Evolutionary conservation across 352 stramenopile genomes (phyloP), one percentile per base, ranked within the genome.

Genomic region (Phytophthora quininea): DNA sequence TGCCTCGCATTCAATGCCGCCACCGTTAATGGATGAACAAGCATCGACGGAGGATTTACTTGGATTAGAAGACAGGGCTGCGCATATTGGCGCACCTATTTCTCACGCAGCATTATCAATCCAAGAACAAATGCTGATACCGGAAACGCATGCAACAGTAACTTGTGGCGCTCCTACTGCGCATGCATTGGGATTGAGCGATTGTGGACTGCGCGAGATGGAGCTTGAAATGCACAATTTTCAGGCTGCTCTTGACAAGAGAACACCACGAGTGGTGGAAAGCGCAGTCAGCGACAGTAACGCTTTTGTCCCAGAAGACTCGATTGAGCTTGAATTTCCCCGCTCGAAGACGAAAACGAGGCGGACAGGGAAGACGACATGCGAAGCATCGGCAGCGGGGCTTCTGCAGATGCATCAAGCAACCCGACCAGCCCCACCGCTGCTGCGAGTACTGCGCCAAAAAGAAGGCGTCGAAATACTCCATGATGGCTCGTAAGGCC

Each of bases 91-190:
- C n/a, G 43, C 38, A 0, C 2, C 61, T 24, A 62, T 62, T 67
- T 31, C 49, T 3, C 63, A 52, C 15, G 49, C 60, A 12, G 60
- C 58, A 0, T 46, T 72, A 29, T 78, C 77, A 3, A 57, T 80
- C 37, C 69, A 83, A 52, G 71, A 90, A 29, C 76, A 69, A 32
- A 58, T 66, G 32, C 70, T 84, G 75, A 29, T 73, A 1, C 72
- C 79, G 15, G 84, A 92, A 52, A 92, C 74, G 0, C 84, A 94
- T 48, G 74, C 76, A 8, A 95, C 85, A 0, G 75, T 94, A 50
- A 95, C 88, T 38, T 94, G 86, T 64, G 88, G 88, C 10, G 88
- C 88, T 32, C 88, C 88, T 3, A 94, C 88, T 52, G 88, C 88
- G 14, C 88, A 96, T 57, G 86, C 79, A 0, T 87, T 94, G 82